Conservation (phyloP, 805 yeast genomes). For the Suhomyces vadensis region DNA sequence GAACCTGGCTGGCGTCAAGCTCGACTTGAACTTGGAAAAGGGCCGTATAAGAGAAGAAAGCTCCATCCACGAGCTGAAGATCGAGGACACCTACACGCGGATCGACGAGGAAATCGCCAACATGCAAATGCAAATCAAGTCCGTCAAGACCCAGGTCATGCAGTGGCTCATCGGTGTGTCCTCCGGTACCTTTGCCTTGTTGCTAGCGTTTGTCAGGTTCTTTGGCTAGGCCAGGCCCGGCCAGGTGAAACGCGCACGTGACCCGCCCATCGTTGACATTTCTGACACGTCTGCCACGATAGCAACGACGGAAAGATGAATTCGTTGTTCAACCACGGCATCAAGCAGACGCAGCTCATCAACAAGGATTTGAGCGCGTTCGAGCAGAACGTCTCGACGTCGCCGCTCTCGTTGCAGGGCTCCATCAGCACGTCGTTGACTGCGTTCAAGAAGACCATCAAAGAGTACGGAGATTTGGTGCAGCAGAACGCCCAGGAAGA, state of each 20-base stretch:
- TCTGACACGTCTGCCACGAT: slow-evolving; percentile 2
- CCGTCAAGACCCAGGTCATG: slow-evolving; percentile 93
- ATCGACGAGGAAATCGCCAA: slow-evolving; percentile 95
- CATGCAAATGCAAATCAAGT: slow-evolving; percentile 92
- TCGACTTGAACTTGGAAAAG: slow-evolving; percentile 90
- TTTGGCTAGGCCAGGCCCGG: slow-evolving; percentile 48
- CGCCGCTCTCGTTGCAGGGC: slow-evolving; percentile 77
- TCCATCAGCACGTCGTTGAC: slow-evolving; percentile 79
- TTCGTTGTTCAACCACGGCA: slow-evolving; percentile 85
- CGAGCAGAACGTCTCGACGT: slow-evolving; percentile 61
- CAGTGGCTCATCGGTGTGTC: slow-evolving; percentile 99
- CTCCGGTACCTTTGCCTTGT: slow-evolving; percentile 95
- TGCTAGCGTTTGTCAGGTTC: slow-evolving; percentile 86
- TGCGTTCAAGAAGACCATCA: slow-evolving; percentile 71
- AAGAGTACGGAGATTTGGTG: slow-evolving; percentile 60
- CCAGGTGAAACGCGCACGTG: background rate
- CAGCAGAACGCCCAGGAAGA: slow-evolving; percentile 58
- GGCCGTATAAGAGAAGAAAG: slow-evolving; percentile 95
- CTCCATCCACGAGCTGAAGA: slow-evolving; percentile 87
- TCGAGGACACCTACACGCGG: slow-evolving; percentile 91
- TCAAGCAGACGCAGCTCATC: slow-evolving; percentile 76
- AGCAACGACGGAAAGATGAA: slow-evolving; percentile 45
- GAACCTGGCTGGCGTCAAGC: slow-evolving; percentile 83
- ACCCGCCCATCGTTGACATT: background rate
- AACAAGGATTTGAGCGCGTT: slow-evolving; percentile 67